Evolutionary conservation across 1,284 basidiomycete genomes (phyloP).

Genomic region (Rhodotorula sp.): DNA sequence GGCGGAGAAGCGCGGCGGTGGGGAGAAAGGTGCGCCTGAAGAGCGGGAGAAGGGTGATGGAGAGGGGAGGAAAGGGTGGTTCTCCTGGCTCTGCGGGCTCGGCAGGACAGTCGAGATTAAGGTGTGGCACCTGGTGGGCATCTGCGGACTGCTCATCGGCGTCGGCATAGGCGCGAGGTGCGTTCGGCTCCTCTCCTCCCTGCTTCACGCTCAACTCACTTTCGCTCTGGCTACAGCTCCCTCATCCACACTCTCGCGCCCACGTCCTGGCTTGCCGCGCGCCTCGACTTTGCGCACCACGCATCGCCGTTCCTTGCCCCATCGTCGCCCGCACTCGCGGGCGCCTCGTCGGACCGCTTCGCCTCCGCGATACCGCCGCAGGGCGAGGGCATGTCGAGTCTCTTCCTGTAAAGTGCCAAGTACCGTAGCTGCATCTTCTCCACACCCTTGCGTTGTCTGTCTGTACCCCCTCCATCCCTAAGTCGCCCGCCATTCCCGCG

Average conservation of each 20-base stretch:
- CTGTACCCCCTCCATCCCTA: not conserved
- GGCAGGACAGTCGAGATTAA: slow-evolving; percentile 27
- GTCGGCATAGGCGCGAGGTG: slow-evolving; percentile 30
- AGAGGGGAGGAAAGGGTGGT: not conserved
- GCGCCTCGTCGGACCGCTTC: not conserved
- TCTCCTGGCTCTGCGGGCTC: slow-evolving; percentile 24
- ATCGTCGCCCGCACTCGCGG: not conserved
- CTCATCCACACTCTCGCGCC: not conserved
- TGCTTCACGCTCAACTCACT: not conserved
- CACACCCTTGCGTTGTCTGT: not conserved
- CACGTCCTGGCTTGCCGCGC: slow-evolving; percentile 1
- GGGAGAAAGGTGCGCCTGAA: not conserved
- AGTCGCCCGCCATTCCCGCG: too few species aligned
- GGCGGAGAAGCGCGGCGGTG: not conserved
- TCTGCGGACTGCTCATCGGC: slow-evolving; percentile 31
- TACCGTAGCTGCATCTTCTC: too few species aligned
- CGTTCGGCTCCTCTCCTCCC: not conserved
- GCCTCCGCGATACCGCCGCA: not conserved
- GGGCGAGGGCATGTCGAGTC: not conserved
- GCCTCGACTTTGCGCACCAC: slow-evolving; percentile 6
- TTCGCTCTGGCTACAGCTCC: not conserved
- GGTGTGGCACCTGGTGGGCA: slow-evolving; percentile 38
- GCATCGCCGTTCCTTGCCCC: not conserved
- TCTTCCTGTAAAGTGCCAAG: slow-evolving; percentile 7
- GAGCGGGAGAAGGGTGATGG: not conserved